Conservation (phyloP, 2,329 filamentous ascomycete species). For the Penicillium sp. region DNA sequence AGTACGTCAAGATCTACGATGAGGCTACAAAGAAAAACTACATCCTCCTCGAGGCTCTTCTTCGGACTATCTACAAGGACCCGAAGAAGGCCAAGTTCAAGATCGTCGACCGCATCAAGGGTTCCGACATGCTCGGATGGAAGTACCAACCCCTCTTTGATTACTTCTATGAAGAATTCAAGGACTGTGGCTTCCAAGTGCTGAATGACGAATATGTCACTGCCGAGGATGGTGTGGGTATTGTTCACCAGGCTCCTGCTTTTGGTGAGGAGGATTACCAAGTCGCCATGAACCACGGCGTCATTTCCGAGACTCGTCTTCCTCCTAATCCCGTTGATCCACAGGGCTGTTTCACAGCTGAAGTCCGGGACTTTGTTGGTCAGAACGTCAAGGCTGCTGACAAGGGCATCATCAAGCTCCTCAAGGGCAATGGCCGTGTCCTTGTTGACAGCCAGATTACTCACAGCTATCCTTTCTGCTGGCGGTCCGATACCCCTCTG, state of each 20-base stretch:
- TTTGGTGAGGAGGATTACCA: constrained; percentile 97
- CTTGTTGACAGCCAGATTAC: constrained; percentile 82
- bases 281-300: constrained; percentile 70
- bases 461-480: constrained; percentile 93
- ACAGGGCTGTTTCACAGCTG: constrained; percentile 71
- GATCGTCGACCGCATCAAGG: constrained; percentile 73
- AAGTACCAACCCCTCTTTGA: constrained; percentile 85
- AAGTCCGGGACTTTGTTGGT: constrained; percentile 77
- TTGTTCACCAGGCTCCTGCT: constrained; percentile 89
- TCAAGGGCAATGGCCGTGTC: constrained; percentile 73
- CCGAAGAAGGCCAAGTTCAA: constrained; percentile 94
- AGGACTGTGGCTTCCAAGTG: constrained; percentile 77
- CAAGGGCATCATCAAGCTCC: constrained; percentile 85
- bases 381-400: constrained; percentile 90
- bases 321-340: constrained; percentile 94
- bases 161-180: constrained; percentile 87
- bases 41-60: constrained; percentile 76
- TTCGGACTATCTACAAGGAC: constrained; percentile 86
- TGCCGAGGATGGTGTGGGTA: constrained; percentile 83
- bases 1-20: constrained; percentile 84
- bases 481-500: constrained; percentile 88
- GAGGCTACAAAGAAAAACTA: constrained; percentile 79
- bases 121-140: constrained; percentile 82
- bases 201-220: constrained; percentile 84
- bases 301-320: constrained; percentile 71